Base-by-base conservation (phyloP, 129 eudicot species). In the Silybum marianum region DNA sequence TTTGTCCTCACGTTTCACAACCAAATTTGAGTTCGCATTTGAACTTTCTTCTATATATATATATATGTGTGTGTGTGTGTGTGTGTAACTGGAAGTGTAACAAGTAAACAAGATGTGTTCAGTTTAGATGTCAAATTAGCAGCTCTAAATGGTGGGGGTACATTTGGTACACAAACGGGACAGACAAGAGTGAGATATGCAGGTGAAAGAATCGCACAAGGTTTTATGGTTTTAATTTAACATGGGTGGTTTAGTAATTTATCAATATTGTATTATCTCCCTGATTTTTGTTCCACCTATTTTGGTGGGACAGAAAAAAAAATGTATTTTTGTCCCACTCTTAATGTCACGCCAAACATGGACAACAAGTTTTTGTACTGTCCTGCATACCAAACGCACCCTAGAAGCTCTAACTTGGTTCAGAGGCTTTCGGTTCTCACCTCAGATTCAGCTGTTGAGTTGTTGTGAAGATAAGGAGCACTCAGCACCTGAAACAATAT, bases 391-490 rank as follows among this genome's bases (percentile, higher is more conserved):
- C 22, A 58, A 58, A 58, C 8, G 24, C 66, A 58, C 10, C 66
- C 66, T 6, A 2, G 23, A 24, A 58, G 23, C 23, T 18, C 10
- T 58, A 6, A 74, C 39, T 44, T 48, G 66, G 22, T 23, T 21
- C 21, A 39, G 21, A 21, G 34, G 75, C 48, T 18, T 22, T 86
- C 46, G 71, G 46, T 58, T 80, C 82, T 81, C 34, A 90, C 95
- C 89, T 90, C 83, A 85, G 69, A 74, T 14, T 86, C 81, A 21
- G 70, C 58, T 7, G 77, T 71, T 60, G 96, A 80, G 42, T 86
- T 67, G 83, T 84, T 85, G 28, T 85, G 73, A 22, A 94, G 95
- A 75, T 94, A 94, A 23, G 98, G 98, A 87, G 97, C 97, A 81
- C 98, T 88, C 82, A 92, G 69, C 23, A 90, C 98, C 98, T 94